Evolutionary conservation across 2,329 filamentous ascomycete species (phyloP), one percentile per base, ranked within the genome.

Genomic region (Rachicladosporium sp.): DNA sequence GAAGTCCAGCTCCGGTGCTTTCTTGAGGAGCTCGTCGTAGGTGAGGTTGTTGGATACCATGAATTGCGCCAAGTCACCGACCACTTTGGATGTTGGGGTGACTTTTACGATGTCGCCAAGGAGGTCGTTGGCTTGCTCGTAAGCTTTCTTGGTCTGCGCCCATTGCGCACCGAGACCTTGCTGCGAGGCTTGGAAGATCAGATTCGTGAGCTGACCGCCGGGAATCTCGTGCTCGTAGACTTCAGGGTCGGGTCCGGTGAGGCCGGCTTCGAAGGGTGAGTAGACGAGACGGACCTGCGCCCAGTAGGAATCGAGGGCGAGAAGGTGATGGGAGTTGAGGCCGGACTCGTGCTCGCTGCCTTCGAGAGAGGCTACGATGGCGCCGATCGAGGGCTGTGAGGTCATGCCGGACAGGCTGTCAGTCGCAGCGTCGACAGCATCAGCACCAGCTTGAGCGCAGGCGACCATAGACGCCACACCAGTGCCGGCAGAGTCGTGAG

Each of bases 21-120:
- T 88, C 43, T 78, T 78, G 60, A 88, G 73, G 43, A 96, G 87
- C 52, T 93, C 87, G 51, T 94, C 77, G 19, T 79, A 70, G 33
- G 71, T 75, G 15, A 98, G 76, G 62, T 87, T 86, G 74, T 98
- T 98, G 51, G 89, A 93, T 33, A 98, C 91, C 87, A 98, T 98
- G 70, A 96, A 98, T 63, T 98, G 91, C 12, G 91, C 91, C 54
- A 98, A 71, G 63, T 98, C 91, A 63, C 91, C 91, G 32, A 96
- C 91, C 33, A 98, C 91, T 78, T 98, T 98, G 61, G 89, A 96
- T 10, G 91, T 98, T 29, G 91, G 91, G 1, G 91, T 98, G 56
- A 98, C 91, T 75, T 98, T 98, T 73, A 98, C 89, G 50, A 98
- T 94, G 58, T 98, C 91, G 44, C 91, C 91, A 30, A 98, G 83